Evolutionary conservation across 2,329 filamentous ascomycete genomes (phyloP), one percentile per base, ranked within the genome.

Genomic region (Botryosphaeria dothidea): DNA sequence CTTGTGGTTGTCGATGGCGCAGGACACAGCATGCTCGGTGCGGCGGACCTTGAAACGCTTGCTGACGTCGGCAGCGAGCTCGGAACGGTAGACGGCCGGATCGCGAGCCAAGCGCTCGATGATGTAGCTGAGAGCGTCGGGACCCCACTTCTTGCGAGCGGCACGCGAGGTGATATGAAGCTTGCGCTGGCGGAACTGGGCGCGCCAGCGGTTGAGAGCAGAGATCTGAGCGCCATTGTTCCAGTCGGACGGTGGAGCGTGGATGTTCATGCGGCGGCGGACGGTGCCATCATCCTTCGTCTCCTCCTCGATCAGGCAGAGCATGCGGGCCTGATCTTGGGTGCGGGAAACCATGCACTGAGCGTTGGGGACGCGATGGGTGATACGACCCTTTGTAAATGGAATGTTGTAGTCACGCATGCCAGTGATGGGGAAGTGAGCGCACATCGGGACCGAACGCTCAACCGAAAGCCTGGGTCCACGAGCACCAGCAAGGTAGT

Each of bases 121-220:
- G 3, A 64, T 36, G 15, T 34, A 64, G 36, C 36, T 17, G 4
- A 46, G 6, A 3, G 31, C 45, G 2, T 25, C 41, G 2, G 11
- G 1, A 13, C 48, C 17, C 62, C 62, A 64, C 36, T 36, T 31
- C 36, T 13, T 5, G 11, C 62, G 62, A 3, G 27, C 15, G 15
- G 11, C 21, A 15, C 62, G 62, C 4, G 52, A 48, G 5, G 38
- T 46, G 17, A 48, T 8, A 31, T 15, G 4, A 4, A 46, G 51
- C 62, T 64, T 64, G 51, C 62, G 51, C 15, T 57, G 31, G 11
- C 62, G 51, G 41, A 64, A 64, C 43, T 64, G 62, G 15, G 51
- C 17, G 38, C 52, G 51, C 62, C 62, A 64, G 27, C 52, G 51
- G 51, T 64, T 62, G 19, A 62, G 34, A 8, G n/a, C 9, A 5